These are phyloP conservation scores for Apophysomyces elegans DNA, from an alignment of 371 early-diverging fungal genomes.

Conservation along the genomic window DNA sequence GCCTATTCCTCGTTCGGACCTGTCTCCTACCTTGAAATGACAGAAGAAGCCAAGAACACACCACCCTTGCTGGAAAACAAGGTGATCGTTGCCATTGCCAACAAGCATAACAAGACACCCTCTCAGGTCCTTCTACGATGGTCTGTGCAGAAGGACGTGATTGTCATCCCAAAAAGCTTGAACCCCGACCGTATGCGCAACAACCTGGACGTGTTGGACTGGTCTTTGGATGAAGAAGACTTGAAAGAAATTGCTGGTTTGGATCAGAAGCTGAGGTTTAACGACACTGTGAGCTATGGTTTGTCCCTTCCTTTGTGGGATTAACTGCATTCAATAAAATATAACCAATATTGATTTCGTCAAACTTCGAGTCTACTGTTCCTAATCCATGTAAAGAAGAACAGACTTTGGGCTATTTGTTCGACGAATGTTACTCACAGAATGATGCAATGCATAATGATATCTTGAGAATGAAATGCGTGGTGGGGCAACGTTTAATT, in stretches of 20 bases:
- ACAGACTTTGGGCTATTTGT: too few species aligned
- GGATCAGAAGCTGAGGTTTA: conserved; percentile 40
- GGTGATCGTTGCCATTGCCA: conserved; percentile 41
- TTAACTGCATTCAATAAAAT: conserved; percentile 17
- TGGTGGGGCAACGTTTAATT: too few species aligned
- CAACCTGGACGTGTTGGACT: conserved; percentile 36
- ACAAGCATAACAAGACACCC: conserved; percentile 36
- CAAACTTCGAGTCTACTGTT: too few species aligned
- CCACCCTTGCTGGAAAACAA: conserved; percentile 36
- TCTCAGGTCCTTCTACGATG: conserved; percentile 61
- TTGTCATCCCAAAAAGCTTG: conserved; percentile 70
- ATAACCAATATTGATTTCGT: too few species aligned
- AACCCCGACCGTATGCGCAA: conserved; percentile 48
- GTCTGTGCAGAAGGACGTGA: conserved; percentile 54
- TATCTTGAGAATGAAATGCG: too few species aligned
- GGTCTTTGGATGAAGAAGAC: conserved; percentile 32
- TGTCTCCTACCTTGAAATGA: conserved; percentile 39
- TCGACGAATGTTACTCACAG: too few species aligned
- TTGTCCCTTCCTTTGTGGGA: conserved; percentile 41
- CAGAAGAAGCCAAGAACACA: conserved; percentile 20
- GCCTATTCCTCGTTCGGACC: conserved; percentile 59
- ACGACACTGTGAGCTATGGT: conserved; percentile 36
- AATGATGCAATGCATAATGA: too few species aligned
- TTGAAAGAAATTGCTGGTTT: conserved; percentile 29
- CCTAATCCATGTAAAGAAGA: too few species aligned